Conservation (phyloP, 257 asterid species). For the Solanum rostratum region DNA sequence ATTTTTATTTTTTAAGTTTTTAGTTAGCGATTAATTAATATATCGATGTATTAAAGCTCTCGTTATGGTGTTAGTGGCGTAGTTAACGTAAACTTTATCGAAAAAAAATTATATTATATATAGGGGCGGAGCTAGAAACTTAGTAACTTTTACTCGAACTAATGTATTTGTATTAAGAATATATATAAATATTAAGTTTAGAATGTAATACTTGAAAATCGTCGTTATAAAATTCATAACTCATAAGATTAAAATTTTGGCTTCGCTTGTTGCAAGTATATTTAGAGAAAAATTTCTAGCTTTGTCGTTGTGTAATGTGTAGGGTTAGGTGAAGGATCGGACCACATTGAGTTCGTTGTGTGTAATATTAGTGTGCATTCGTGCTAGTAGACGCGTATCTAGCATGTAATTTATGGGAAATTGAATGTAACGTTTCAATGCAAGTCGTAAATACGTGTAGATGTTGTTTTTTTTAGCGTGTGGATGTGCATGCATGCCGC, state of each 20-base stretch:
- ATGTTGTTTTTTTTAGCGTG: no score
- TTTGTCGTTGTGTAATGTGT: background rate
- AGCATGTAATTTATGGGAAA: background rate
- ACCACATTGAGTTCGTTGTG: background rate
- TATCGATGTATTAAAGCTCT: background rate
- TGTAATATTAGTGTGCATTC: background rate
- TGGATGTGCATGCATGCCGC: background rate
- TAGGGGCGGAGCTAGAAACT: background rate
- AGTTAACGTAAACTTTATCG: no score
- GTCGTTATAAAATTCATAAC: background rate
- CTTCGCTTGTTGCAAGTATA: background rate
- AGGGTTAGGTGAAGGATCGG: background rate
- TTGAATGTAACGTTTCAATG: background rate
- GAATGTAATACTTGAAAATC: background rate
- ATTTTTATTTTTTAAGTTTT: background rate
- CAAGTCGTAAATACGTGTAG: background rate
- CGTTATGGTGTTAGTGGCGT: background rate
- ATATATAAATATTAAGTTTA: background rate
- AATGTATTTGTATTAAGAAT: background rate
- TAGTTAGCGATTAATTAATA: background rate
- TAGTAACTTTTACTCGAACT: background rate
- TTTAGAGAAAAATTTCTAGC: background rate
- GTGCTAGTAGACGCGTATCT: background rate
- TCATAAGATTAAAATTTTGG: background rate
- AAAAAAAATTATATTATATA: background rate